Base-by-base conservation (phyloP, 1,284 basidiomycete species). In the Trichosporon coremiiforme region DNA sequence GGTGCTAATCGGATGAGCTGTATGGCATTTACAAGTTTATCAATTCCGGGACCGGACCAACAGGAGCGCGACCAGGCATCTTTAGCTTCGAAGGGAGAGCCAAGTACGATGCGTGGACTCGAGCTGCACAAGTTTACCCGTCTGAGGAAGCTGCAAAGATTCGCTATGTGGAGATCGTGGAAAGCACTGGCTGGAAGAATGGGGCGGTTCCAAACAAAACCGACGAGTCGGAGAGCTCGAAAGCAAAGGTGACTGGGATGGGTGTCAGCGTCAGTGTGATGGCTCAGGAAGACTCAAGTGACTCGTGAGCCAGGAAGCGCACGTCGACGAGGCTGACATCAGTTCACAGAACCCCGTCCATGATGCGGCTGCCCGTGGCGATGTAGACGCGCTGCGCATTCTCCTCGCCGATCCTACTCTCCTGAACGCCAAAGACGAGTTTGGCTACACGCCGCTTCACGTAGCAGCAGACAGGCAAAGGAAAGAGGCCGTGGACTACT, bases 101-200 rank as follows among this genome's bases (percentile, higher is more conserved):
- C 1, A 95, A 95, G 81, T 93, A 92, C 90, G 93, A 95, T 78
- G 91, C 92, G 1, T 95, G 93, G 92, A 85, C 80, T 36, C 77
- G 84, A 5, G 80, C 85, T 17, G 87, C 86, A 4, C 85, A 85
- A 72, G 85, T 82, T 20, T 91, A 89, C 73, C 79, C 68, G 1
- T 67, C 80, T 22, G 77, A 78, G 8, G 78, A 80, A 4, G 75
- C 75, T 7, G 80, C 80, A 17, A 70, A 76, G 78, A 79, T 73
- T 53, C 85, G 89, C 74, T 95, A 95, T 79, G 82, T 93, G 69
- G 87, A 87, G 36, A 87, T 93, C 64, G 93, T 92, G 5, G 82
- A 80, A 66, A 85, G 82, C 69, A 83, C 91, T 12, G 92, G 91
- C 41, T 95, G 92, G 90, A 76, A 66, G 72, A 73, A 65, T 73